Base-by-base conservation (phyloP, 1,284 basidiomycete genomes). In the Chiua sp. region DNA sequence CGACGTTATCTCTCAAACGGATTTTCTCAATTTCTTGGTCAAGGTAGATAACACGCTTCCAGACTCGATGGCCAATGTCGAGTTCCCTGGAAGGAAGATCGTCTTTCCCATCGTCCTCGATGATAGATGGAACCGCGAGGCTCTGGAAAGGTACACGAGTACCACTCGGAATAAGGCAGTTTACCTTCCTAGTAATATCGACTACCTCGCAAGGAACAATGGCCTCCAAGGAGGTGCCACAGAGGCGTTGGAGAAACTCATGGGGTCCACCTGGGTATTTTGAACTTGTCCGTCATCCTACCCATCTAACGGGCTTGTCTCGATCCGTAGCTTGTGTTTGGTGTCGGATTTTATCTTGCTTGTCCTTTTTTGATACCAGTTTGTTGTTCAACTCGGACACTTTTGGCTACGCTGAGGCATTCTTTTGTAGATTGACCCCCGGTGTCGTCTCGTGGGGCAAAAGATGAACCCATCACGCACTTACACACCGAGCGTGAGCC, bases 401-500 rank as follows among this genome's bases (percentile, higher is more conserved):
- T 12, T 32, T 12, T 26, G 26, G 26, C 26, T 26, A 26, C 26
- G 49, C n/a, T 28, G 12, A 59, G 2, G 7, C 1, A 42, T 20
- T 42, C 8, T 1, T 56, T 12, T 22, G 30, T 28, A 87, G 86
- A 77, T 89, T 28, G 86, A 90, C 67, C 88, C 87, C 6, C 75
- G 85, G 35, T 85, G 82, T 65, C 77, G 87, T 44, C 68, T 88
- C 0, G 79, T 84, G 5, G 85, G 83, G 0, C 86, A 87, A 60
- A 87, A 88, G 67, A 87, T 87, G 84, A 87, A 87, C 59, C 86
- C 86, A 0, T 87, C 87, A 1, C 75, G 86, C 20, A 87, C 84
- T 2, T 85, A 78, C 56, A 87, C 86, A 0, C 85, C 86, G 16
- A 77, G 83, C 32, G 85, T 86, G 66, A 56, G 79, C 67, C 37